Conservation (phyloP, 1,139 yeast species). For the Yamadazyma sp. region DNA sequence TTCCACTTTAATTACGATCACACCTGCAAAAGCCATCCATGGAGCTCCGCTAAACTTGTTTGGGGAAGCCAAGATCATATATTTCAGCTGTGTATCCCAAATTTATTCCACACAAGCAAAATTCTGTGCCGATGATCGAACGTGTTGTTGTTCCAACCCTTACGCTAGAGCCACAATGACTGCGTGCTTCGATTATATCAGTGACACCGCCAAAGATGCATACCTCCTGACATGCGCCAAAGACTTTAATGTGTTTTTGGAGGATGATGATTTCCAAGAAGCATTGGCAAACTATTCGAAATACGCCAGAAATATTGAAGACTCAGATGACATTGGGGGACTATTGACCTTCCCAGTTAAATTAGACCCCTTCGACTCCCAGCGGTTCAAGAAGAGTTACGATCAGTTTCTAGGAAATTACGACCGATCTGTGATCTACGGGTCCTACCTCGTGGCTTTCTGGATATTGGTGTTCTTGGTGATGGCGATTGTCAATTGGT, state of each 20-base stretch:
- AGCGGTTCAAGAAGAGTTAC: conserved; percentile 24
- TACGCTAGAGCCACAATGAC: conserved; percentile 44
- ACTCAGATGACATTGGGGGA: conserved; percentile 19
- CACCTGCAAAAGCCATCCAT: conserved; percentile 31
- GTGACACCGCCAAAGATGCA: conserved; percentile 19
- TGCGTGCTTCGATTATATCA: conserved; percentile 32
- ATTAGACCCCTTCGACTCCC: conserved; percentile 22
- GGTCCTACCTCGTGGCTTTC: conserved; percentile 27
- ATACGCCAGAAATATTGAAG: conserved; percentile 26
- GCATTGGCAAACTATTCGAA: conserved; percentile 42
- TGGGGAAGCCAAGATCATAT: conserved; percentile 31
- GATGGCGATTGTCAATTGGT: conserved; percentile 33
- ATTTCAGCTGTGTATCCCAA: conserved; percentile 31
- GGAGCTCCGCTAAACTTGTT: conserved; percentile 39
- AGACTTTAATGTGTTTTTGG: conserved; percentile 25
- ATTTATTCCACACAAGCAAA: conserved; percentile 20
- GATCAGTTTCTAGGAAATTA: conserved; percentile 43
- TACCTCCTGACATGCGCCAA: conserved; percentile 29
- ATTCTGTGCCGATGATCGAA: conserved; percentile 23
- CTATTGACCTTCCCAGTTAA: conserved; percentile 26
- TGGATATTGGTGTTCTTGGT: conserved; percentile 31
- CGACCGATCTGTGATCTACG: conserved; percentile 35
- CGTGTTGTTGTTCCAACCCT: conserved; percentile 31
- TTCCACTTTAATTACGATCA: conserved; percentile 23
- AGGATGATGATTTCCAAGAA: conserved; percentile 26